A percentile compares a stretch with the other conserved stretches of the same genome.
Conservation (phyloP, 352 stramenopile genomes). For the Phytophthora crassamura region DNA sequence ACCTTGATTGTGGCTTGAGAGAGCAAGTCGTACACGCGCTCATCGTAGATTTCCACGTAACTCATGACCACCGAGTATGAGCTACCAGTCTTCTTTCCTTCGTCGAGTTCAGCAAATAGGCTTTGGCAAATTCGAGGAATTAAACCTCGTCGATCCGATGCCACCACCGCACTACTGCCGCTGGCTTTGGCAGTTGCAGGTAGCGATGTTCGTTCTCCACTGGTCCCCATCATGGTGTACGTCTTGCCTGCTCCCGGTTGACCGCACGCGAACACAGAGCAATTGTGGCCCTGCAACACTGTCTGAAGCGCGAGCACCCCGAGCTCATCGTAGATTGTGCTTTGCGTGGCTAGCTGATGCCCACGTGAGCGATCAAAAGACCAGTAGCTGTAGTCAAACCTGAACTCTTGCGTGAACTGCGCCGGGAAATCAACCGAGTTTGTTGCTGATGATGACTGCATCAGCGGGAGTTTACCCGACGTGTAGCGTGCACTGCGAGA, state of each 20-base stretch:
- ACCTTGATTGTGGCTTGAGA: constrained; percentile 37
- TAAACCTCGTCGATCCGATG: constrained; percentile 40
- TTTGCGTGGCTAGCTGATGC: constrained; percentile 53
- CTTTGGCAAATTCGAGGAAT: constrained; percentile 70
- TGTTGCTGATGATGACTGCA: neutral
- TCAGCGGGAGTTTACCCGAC: constrained; percentile 12
- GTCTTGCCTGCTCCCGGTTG: constrained; percentile 81
- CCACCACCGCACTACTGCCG: neutral
- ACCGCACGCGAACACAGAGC: constrained; percentile 79
- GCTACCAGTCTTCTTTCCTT: constrained; percentile 18
- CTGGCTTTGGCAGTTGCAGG: constrained; percentile 4
- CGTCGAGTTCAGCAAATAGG: constrained; percentile 60
- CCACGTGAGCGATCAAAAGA: constrained; percentile 54
- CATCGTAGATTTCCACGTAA: constrained; percentile 87
- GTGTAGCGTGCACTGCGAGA: neutral
- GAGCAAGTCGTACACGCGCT: constrained; percentile 78
- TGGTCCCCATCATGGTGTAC: constrained; percentile 67
- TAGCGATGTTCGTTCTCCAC: constrained; percentile 8
- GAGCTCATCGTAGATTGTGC: constrained; percentile 63
- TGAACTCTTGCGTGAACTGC: constrained; percentile 77
- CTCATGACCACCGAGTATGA: constrained; percentile 62
- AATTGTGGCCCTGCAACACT: constrained; percentile 70
- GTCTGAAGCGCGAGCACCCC: constrained; percentile 63
- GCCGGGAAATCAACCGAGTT: constrained; percentile 27
- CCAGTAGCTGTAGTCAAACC: constrained; percentile 80